Conservation (phyloP, 2,329 filamentous ascomycete genomes). For the Trichoderma afroharzianum region DNA sequence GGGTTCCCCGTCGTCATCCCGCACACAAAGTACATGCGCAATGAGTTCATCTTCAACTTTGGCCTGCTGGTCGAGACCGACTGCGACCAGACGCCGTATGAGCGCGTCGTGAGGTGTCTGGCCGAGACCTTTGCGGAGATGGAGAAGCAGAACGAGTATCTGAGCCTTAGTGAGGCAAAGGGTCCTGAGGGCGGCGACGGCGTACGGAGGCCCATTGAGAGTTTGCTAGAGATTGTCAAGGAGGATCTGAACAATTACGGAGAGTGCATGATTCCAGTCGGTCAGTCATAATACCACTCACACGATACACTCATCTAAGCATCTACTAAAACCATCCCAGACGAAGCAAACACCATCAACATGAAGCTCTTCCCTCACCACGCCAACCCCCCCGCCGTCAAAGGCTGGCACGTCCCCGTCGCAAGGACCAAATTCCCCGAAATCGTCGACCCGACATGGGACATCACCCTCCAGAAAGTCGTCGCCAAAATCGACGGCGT, state of each 20-base stretch:
- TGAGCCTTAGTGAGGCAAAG: slow-evolving; percentile 59
- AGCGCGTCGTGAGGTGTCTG: slow-evolving; percentile 79
- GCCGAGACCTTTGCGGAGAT: slow-evolving; percentile 82
- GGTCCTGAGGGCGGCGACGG: slow-evolving; percentile 33
- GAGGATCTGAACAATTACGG: slow-evolving; percentile 95
- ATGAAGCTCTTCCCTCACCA: slow-evolving; percentile 92
- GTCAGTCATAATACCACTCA: slow-evolving; percentile 46
- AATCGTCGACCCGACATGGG: slow-evolving; percentile 66
- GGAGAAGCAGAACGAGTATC: slow-evolving; percentile 85
- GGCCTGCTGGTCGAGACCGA: slow-evolving; percentile 70
- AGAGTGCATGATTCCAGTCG: slow-evolving; percentile 97
- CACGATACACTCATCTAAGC: not conserved
- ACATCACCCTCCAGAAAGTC: slow-evolving; percentile 74
- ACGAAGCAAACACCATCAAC: slow-evolving; percentile 91
- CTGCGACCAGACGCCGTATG: slow-evolving; percentile 71
- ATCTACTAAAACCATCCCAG: slow-evolving; percentile 38
- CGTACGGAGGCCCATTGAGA: slow-evolving; percentile 69
- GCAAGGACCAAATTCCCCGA: slow-evolving; percentile 62
- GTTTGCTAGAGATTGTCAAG: slow-evolving; percentile 73
- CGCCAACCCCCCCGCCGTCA: slow-evolving; percentile 69
- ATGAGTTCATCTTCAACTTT: slow-evolving; percentile 99
- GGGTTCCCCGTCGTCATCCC: slow-evolving; percentile 87
- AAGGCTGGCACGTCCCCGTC: slow-evolving; percentile 88
- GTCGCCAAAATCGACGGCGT: slow-evolving; percentile 87
- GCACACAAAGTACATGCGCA: slow-evolving; percentile 77